Percentiles rank a stretch among this genome's conserved stretches.
phyloP scores from a whole-genome alignment of 495 filamentous ascomycete species.

The Opeltia flavorubescens region DNA sequence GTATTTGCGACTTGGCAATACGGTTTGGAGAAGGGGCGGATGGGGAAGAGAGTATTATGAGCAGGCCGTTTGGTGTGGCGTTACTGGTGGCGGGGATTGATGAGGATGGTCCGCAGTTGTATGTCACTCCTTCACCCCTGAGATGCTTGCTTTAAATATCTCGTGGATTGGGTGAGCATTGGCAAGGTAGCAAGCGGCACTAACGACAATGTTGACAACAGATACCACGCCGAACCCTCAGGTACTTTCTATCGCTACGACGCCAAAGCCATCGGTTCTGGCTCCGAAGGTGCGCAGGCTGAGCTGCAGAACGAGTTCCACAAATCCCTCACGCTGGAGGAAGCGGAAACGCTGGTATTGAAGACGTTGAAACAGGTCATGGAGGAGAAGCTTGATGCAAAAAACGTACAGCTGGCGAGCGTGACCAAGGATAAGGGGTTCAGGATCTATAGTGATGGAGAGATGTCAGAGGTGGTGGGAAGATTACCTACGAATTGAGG shows the following conservation, averaged over 20 bases:
- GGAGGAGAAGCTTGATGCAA: constrained; percentile 97
- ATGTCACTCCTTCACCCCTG: constrained; percentile 18
- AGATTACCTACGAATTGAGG: constrained; percentile 39
- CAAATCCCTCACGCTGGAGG: constrained; percentile 84
- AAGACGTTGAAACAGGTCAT: constrained; percentile 99
- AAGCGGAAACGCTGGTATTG: constrained; percentile 87
- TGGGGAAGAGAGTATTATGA: constrained; percentile 98
- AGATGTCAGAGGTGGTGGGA: constrained; percentile 84
- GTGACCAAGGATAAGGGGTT: constrained; percentile 97
- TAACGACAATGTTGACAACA: too few species aligned
- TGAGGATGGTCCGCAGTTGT: constrained; percentile 91
- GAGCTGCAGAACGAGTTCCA: constrained; percentile 98
- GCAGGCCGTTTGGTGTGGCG: constrained; percentile 88
- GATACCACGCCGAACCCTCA: constrained; percentile 93
- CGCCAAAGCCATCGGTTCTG: constrained; percentile 94
- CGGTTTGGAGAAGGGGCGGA: constrained; percentile 95
- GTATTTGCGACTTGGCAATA: constrained; percentile 92
- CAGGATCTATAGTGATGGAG: constrained; percentile 91
- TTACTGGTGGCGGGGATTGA: constrained; percentile 93
- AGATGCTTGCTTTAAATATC: not conserved
- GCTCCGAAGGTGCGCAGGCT: constrained; percentile 91
- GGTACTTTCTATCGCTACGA: constrained; percentile 99
- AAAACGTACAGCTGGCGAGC: constrained; percentile 96
- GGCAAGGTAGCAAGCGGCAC: too few species aligned
- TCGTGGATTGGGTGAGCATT: not conserved